Evolutionary conservation across 768 basidiomycete species (phyloP).

Genomic region (Xerocomellus amylosporus): DNA sequence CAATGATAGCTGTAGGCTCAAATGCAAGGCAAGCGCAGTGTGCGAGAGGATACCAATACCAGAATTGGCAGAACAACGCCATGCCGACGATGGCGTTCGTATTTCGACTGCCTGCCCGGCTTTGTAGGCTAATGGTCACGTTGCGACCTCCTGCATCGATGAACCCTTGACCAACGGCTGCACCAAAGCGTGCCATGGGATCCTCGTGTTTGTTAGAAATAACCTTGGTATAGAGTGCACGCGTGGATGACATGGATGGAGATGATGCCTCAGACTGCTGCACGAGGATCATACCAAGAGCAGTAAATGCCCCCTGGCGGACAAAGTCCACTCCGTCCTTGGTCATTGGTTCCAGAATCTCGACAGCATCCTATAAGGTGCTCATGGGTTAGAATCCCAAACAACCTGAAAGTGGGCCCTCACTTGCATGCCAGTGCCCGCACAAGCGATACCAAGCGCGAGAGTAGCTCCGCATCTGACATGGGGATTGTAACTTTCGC

Average conservation of each 20-base stretch:
- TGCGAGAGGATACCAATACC: conserved; percentile 99
- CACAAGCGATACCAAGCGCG: conserved; percentile 95
- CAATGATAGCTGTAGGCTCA: conserved; percentile 93
- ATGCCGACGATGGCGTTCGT: conserved; percentile 97
- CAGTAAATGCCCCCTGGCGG: conserved; percentile 93
- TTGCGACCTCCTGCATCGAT: conserved; percentile 98
- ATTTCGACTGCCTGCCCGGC: conserved; percentile 88
- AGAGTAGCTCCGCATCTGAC: conserved; percentile 96
- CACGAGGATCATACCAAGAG: conserved; percentile 94
- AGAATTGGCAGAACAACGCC: conserved; percentile 97
- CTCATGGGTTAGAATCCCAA: background rate
- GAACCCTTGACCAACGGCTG: conserved; percentile 91
- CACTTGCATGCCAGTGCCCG: conserved; percentile 93
- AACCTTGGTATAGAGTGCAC: conserved; percentile 86
- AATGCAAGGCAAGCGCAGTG: conserved; percentile 92
- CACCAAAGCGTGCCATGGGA: conserved; percentile 97
- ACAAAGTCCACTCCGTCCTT: conserved; percentile 98
- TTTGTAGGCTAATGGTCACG: conserved; percentile 90
- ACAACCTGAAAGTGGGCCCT: conserved; percentile 14
- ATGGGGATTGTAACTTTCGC: conserved; percentile 98
- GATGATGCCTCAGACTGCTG: conserved; percentile 92
- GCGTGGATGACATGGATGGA: conserved; percentile 74
- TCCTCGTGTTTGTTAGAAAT: conserved; percentile 97
- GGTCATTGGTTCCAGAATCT: conserved; percentile 96
- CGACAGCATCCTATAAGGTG: conserved; percentile 77